Percentiles rank a stretch among this genome's conserved stretches.
Conservation (phyloP, 2,329 filamentous ascomycete species). For the Monosporascus sp. region DNA sequence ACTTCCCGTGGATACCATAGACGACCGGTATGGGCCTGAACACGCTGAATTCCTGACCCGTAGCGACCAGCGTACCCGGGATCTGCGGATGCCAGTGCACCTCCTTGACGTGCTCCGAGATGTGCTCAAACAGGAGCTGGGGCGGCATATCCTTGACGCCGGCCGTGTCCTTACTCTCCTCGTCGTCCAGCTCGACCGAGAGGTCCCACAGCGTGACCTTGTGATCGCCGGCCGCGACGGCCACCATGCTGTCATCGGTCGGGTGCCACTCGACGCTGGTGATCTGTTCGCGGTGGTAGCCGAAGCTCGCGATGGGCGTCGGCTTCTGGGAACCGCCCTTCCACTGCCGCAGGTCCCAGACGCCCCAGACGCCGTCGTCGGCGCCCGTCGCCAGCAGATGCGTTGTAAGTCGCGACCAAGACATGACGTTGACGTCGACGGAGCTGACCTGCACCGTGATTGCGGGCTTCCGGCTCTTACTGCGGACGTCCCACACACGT, state of each 20-base stretch:
- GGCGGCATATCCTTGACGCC: slow-evolving; percentile 87
- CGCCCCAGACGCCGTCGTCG: slow-evolving; percentile 89
- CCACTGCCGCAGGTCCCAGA: slow-evolving; percentile 96
- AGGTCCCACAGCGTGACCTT: slow-evolving; percentile 96
- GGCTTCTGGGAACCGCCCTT: slow-evolving; percentile 64
- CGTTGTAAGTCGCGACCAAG: slow-evolving; percentile 83
- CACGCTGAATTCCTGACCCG: slow-evolving; percentile 82
- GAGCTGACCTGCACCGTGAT: slow-evolving; percentile 79
- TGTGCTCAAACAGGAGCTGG: slow-evolving; percentile 93
- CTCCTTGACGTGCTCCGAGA: slow-evolving; percentile 92
- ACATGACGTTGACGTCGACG: slow-evolving; percentile 92
- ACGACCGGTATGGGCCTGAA: slow-evolving; percentile 80
- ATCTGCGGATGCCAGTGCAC: slow-evolving; percentile 98
- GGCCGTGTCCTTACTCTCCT: slow-evolving; percentile 86
- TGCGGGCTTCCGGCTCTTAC: slow-evolving; percentile 83
- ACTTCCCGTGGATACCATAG: slow-evolving; percentile 30
- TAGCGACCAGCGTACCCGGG: slow-evolving; percentile 81
- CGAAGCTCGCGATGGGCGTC: slow-evolving; percentile 84
- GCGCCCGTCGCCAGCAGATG: slow-evolving; percentile 89
- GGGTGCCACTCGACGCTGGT: slow-evolving; percentile 97
- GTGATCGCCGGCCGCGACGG: slow-evolving; percentile 86
- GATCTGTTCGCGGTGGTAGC: slow-evolving; percentile 94
- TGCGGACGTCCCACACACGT: slow-evolving; percentile 91
- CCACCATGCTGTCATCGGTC: slow-evolving; percentile 91
- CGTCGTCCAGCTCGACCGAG: slow-evolving; percentile 92